Conservation (phyloP, 164 flowering plant genomes). For the Echeveria elegans region DNA sequence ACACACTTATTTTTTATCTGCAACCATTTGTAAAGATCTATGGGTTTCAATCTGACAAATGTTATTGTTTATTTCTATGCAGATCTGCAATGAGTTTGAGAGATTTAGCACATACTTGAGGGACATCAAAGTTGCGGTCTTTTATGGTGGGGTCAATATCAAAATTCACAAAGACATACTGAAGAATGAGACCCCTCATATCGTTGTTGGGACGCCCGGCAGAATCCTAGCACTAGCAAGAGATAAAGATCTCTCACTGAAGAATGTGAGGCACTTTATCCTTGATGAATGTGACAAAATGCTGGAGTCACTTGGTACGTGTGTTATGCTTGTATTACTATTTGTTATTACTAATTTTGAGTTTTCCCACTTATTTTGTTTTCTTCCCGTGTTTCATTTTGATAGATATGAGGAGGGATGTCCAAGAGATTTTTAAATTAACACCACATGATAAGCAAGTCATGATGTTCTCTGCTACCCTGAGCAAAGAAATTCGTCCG, state of each 20-base stretch:
- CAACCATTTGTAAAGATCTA: slow-evolving; percentile 17
- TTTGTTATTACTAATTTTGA: not conserved
- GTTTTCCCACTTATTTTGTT: not conserved
- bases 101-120: slow-evolving; percentile 87
- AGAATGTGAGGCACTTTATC: slow-evolving; percentile 94
- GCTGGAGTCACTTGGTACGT: slow-evolving; percentile 94
- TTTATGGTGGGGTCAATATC: slow-evolving; percentile 89
- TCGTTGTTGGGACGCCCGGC: slow-evolving; percentile 99
- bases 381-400: slow-evolving; percentile 11
- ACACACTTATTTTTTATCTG: not conserved
- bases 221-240: slow-evolving; percentile 79
- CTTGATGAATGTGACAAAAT: slow-evolving; percentile 98
- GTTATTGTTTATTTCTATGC: slow-evolving; percentile 13
- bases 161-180: slow-evolving; percentile 81
- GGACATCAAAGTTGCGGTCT: slow-evolving; percentile 87
- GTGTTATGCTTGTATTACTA: not conserved
- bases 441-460: slow-evolving; percentile 99
- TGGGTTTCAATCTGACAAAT: not conserved
- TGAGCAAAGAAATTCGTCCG: slow-evolving; percentile 99
- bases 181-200: slow-evolving; percentile 93
- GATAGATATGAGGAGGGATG: slow-evolving; percentile 96
- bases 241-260: slow-evolving; percentile 79
- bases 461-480: slow-evolving; percentile 99
- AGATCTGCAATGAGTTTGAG: slow-evolving; percentile 97
- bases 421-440: slow-evolving; percentile 96